Conservation (phyloP, 495 filamentous ascomycete species). For the Penicillium desertorum region DNA sequence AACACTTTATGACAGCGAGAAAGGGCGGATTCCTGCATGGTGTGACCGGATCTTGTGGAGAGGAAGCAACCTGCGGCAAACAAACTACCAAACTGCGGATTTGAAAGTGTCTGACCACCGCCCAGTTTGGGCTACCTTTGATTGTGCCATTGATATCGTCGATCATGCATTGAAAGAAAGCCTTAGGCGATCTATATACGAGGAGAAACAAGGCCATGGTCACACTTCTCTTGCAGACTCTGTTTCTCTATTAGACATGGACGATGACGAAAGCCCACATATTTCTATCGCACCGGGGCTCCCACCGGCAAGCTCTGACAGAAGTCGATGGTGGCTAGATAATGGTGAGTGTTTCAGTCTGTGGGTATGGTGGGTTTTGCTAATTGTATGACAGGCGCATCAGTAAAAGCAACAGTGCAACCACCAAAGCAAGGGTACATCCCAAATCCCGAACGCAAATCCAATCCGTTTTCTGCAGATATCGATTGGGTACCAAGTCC, state of each 20-base stretch:
- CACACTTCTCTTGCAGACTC: constrained; percentile 36
- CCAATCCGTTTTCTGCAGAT: constrained; percentile 75
- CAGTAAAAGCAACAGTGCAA: constrained; percentile 67
- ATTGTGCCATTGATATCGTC: constrained; percentile 75
- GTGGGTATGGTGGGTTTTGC: constrained; percentile 5
- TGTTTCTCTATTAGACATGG: constrained; percentile 54
- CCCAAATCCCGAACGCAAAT: constrained; percentile 68
- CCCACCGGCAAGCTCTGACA: constrained; percentile 87
- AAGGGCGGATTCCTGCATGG: constrained; percentile 93
- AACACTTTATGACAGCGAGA: constrained; percentile 59
- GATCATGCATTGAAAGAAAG: constrained; percentile 69
- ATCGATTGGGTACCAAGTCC: constrained; percentile 66
- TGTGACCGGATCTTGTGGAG: constrained; percentile 89
- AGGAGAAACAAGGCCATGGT: constrained; percentile 60
- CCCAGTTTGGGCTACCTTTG: constrained; percentile 86
- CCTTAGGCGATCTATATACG: constrained; percentile 71
- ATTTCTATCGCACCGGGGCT: constrained; percentile 75
- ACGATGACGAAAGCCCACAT: constrained; percentile 74
- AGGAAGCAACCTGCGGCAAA: constrained; percentile 78
- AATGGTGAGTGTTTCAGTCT: constrained; percentile 51
- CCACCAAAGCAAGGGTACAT: constrained; percentile 60
- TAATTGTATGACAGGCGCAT: constrained; percentile 52
- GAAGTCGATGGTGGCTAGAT: constrained; percentile 92
- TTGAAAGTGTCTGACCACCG: constrained; percentile 90
- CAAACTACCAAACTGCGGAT: constrained; percentile 73